Conservation (phyloP, 2,329 filamentous ascomycete species). For the Epichloe typhina region DNA sequence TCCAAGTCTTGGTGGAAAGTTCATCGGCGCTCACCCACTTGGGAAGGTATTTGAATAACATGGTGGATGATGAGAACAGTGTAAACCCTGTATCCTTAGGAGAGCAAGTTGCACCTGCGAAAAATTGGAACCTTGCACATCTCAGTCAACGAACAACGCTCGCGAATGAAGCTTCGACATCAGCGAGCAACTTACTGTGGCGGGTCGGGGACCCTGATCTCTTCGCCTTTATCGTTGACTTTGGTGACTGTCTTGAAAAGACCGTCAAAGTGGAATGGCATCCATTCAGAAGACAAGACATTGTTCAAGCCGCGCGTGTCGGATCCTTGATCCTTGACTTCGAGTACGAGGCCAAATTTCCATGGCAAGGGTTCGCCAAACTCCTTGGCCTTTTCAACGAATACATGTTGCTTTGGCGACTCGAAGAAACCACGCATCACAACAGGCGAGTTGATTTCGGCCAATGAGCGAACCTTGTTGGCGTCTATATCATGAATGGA, state of each 20-base stretch:
- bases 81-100: conserved; percentile 40
- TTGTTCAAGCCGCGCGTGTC: conserved; percentile 35
- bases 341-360: conserved; percentile 39
- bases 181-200: conserved; percentile 22
- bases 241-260: conserved; percentile 38
- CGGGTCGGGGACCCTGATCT: conserved; percentile 27
- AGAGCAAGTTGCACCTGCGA: conserved; percentile 31
- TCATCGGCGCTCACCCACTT: conserved; percentile 20
- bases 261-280: conserved; percentile 46
- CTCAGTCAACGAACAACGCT: not conserved
- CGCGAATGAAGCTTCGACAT: not conserved
- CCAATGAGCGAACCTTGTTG: conserved; percentile 29
- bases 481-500: conserved; percentile 31
- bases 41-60: conserved; percentile 29
- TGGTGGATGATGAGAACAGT: conserved; percentile 12
- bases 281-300: conserved; percentile 35
- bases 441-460: conserved; percentile 38
- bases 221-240: conserved; percentile 23
- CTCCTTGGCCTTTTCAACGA: conserved; percentile 31
- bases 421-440: conserved; percentile 38
- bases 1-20: conserved; percentile 31
- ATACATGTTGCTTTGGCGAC: conserved; percentile 29
- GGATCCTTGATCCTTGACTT: conserved; percentile 34
- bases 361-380: conserved; percentile 35
- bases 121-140: conserved; percentile 33